Evolutionary conservation across 441 rosid species (phyloP).

Genomic region (Gossypium schwendimanii): DNA sequence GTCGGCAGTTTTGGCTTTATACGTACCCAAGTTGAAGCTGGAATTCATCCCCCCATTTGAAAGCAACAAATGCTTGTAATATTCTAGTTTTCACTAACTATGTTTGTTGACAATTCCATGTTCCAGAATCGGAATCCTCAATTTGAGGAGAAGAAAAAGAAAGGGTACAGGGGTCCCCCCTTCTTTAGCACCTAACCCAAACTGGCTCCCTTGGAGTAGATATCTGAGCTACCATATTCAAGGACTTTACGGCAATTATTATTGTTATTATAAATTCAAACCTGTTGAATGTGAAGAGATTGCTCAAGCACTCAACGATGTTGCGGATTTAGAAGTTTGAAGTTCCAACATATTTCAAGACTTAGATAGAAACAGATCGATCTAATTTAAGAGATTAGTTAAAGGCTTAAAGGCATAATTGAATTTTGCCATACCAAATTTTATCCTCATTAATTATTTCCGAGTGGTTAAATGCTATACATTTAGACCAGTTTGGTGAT

Average conservation of each 20-base stretch:
- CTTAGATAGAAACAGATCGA: neutral
- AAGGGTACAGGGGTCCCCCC: neutral
- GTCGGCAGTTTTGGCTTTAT: neutral
- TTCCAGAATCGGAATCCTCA: neutral
- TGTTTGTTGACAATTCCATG: neutral
- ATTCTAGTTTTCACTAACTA: neutral
- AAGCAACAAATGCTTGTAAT: neutral
- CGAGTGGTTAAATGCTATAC: neutral
- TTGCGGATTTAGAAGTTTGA: neutral
- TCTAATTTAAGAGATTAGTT: neutral
- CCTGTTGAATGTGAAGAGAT: neutral
- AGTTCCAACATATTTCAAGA: neutral
- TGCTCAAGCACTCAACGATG: neutral
- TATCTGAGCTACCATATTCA: neutral
- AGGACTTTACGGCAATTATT: neutral
- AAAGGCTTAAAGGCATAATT: neutral
- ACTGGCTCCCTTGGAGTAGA: neutral
- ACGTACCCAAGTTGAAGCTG: neutral
- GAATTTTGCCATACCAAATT: neutral
- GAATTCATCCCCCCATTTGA: neutral
- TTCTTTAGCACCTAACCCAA: neutral
- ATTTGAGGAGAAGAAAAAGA: neutral
- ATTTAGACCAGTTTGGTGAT: neutral
- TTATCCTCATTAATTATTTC: neutral
- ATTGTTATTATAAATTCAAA: neutral